A percentile compares a stretch with the other conserved stretches of the same genome.
phyloP scores from a whole-genome alignment of 805 yeast genomes.

The Candida sakaeoensis region DNA sequence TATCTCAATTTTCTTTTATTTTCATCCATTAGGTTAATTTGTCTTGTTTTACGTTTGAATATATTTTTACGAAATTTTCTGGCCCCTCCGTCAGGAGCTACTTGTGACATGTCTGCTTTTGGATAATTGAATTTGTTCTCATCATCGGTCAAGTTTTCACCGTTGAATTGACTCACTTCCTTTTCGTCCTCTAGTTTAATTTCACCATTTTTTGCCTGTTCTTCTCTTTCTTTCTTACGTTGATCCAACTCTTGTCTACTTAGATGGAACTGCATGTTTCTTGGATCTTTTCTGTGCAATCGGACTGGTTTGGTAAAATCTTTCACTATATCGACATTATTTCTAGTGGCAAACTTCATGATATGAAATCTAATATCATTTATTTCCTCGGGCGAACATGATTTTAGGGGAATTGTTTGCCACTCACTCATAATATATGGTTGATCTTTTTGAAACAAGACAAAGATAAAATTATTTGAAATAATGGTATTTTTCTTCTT shows the following conservation, averaged over 20 bases:
- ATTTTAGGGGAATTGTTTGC: conserved; percentile 60
- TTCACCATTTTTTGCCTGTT: conserved; percentile 22
- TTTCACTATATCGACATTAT: conserved; percentile 63
- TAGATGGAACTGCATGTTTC: conserved; percentile 82
- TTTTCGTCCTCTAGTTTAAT: conserved; percentile 16
- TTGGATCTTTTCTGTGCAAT: conserved; percentile 90
- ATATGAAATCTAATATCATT: conserved; percentile 75
- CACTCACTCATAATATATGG: conserved; percentile 24
- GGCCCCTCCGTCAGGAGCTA: conserved; percentile 93
- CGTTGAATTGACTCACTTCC: conserved; percentile 8
- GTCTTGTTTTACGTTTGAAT: conserved; percentile 78
- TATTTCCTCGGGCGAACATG: conserved; percentile 69
- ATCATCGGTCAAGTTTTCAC: conserved; percentile 13
- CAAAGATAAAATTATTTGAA: neutral
- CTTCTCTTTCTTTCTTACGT: conserved; percentile 34
- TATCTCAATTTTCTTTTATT: conserved; percentile 79
- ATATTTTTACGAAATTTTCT: conserved; percentile 56
- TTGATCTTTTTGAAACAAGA: neutral
- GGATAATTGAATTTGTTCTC: conserved; percentile 18
- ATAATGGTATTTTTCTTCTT: neutral
- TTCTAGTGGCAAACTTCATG: conserved; percentile 71
- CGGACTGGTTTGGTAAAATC: conserved; percentile 81
- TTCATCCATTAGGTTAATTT: conserved; percentile 77
- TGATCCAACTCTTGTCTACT: conserved; percentile 73
- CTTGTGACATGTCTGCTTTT: conserved; percentile 55